phyloP scores from a whole-genome alignment of 129 eudicot species.

The Lactuca sativa region DNA sequence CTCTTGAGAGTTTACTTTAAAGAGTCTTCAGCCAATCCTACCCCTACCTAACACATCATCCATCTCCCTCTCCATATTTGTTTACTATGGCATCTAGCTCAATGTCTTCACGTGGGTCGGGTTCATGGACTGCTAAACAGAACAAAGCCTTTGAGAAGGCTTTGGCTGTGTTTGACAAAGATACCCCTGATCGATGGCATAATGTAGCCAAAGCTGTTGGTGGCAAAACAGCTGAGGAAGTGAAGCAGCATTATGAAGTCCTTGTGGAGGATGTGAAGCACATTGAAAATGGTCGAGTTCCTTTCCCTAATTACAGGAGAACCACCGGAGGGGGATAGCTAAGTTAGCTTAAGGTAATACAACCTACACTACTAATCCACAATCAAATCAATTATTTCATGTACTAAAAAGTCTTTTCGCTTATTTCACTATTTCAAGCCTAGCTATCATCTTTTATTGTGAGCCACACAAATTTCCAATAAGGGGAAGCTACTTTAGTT shows the following conservation, averaged over 20 bases:
- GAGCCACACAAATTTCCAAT: neutral
- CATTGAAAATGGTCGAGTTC: constrained; percentile 64
- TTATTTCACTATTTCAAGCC: neutral
- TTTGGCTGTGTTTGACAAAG: constrained; percentile 70
- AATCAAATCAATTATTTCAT: neutral
- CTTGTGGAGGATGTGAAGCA: constrained; percentile 63
- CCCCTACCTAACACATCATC: constrained; percentile 13
- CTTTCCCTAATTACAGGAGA: constrained; percentile 55
- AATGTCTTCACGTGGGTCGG: constrained; percentile 51
- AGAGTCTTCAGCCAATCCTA: constrained; percentile 25
- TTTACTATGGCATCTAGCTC: constrained; percentile 51
- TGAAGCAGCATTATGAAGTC: constrained; percentile 62
- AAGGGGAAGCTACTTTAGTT: neutral
- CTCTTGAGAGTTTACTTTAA: constrained; percentile 24
- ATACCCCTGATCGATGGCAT: constrained; percentile 79
- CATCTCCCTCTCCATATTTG: neutral
- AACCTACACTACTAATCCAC: neutral
- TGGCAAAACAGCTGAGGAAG: constrained; percentile 67
- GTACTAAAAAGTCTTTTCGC: neutral
- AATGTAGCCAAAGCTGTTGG: constrained; percentile 75
- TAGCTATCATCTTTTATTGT: neutral
- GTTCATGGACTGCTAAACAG: constrained; percentile 72
- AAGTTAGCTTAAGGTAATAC: constrained; percentile 25
- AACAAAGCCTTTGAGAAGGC: constrained; percentile 84
- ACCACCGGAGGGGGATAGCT: constrained; percentile 30